Percentiles rank a stretch among this genome's conserved stretches.
phyloP scores from a whole-genome alignment of 371 early-diverging fungal species.

The Haplosporangium sp. region DNA sequence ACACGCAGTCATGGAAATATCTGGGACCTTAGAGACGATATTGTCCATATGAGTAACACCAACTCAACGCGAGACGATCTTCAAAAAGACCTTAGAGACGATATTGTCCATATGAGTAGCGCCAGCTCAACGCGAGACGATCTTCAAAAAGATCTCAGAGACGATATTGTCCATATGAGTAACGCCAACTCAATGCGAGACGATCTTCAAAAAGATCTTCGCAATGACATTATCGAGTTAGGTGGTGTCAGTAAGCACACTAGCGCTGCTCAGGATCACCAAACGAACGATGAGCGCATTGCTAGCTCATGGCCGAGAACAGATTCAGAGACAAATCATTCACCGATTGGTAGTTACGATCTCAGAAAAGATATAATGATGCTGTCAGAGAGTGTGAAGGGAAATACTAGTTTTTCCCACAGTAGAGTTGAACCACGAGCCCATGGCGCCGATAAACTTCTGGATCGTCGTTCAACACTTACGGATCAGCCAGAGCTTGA shows the following conservation, averaged over 20 bases:
- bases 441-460: neutral
- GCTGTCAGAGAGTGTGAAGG: neutral
- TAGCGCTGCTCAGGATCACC: neutral
- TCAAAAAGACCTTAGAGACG: neutral
- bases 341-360: neutral
- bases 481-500: too few relatives aligned
- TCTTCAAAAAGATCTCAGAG: neutral
- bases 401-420: neutral
- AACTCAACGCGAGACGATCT: neutral
- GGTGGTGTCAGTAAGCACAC: too few relatives aligned
- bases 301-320: neutral
- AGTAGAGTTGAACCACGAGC: neutral
- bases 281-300: neutral
- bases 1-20: neutral
- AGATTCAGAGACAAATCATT: neutral
- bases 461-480: neutral
- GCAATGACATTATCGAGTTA: neutral
- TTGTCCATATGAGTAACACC: neutral
- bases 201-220: neutral
- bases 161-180: constrained; percentile 2
- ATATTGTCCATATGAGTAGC: neutral
- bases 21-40: constrained; percentile 5
- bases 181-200: neutral
- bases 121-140: neutral
- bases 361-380: constrained; percentile 11